phyloP scores from a whole-genome alignment of 768 basidiomycete species.

The Vararia minispora region DNA sequence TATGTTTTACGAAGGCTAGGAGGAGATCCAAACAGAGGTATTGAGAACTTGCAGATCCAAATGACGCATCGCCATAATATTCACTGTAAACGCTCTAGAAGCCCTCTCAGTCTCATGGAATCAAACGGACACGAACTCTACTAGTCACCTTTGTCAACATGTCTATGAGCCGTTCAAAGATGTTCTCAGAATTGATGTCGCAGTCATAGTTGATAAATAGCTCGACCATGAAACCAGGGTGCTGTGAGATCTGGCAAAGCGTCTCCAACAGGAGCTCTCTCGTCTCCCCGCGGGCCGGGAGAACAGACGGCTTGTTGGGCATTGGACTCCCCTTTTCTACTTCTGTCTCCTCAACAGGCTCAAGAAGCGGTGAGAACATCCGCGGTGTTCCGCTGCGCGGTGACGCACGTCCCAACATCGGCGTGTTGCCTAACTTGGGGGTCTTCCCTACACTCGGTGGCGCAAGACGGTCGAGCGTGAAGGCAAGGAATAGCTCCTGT shows the following conservation, averaged over 20 bases:
- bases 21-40: slow-evolving; percentile 82
- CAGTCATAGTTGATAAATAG: slow-evolving; percentile 96
- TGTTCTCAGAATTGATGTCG: slow-evolving; percentile 91
- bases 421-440: slow-evolving; percentile 11
- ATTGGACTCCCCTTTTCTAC: slow-evolving; percentile 37
- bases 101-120: slow-evolving; percentile 3
- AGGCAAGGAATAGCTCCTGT: slow-evolving; percentile 89
- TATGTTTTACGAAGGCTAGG: slow-evolving; percentile 77
- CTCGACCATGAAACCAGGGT: slow-evolving; percentile 91
- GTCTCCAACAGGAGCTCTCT: slow-evolving; percentile 87
- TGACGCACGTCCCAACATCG: slow-evolving; percentile 10
- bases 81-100: slow-evolving; percentile 70
- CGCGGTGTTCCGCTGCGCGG: slow-evolving; percentile 20
- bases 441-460: slow-evolving; percentile 30
- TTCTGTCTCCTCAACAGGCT: slow-evolving; percentile 29
- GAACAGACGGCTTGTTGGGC: slow-evolving; percentile 22
- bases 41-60: slow-evolving; percentile 68
- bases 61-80: slow-evolving; percentile 43
- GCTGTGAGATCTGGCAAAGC: slow-evolving; percentile 66
- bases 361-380: slow-evolving; percentile 31
- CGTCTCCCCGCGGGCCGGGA: slow-evolving; percentile 75
- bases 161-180: slow-evolving; percentile 82
- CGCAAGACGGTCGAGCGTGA: slow-evolving; percentile 84
- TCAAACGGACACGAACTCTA: not conserved
- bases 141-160: slow-evolving; percentile 73